These are phyloP conservation scores for Echium plantagineum DNA, from an alignment of 257 asterid genomes.

Conservation along the genomic window DNA sequence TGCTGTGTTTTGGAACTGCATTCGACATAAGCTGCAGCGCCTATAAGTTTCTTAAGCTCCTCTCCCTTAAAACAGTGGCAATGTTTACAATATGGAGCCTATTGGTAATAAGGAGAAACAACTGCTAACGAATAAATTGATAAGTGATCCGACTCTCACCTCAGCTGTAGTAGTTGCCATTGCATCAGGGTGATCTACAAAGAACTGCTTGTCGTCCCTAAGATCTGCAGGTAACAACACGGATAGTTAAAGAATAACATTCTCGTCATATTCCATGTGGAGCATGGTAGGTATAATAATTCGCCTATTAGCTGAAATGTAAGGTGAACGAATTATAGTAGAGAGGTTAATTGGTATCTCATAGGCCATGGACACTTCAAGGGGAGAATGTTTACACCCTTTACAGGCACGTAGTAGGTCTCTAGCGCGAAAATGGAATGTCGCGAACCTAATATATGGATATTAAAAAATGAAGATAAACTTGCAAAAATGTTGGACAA, in stretches of 20 bases:
- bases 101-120: neutral
- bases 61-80: constrained; percentile 1
- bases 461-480: no score
- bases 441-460: no score
- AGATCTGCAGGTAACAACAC: constrained; percentile 18
- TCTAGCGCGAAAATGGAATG: no score
- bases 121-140: neutral
- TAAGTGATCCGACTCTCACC: constrained; percentile 12
- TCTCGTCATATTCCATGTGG: no score
- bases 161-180: constrained; percentile 33
- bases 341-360: no score
- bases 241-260: neutral
- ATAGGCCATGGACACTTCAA: no score
- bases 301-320: no score
- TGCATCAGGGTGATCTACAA: constrained; percentile 33
- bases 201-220: constrained; percentile 36
- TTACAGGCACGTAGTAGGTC: no score
- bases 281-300: no score
- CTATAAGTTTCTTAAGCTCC: neutral
- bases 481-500: no score
- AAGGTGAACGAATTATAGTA: no score
- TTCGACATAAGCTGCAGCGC: neutral
- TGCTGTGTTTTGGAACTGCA: constrained; percentile 4
- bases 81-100: neutral
- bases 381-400: no score